Conservation (phyloP, 2,329 filamentous ascomycete species). For the Stachybotrys chartarum region DNA sequence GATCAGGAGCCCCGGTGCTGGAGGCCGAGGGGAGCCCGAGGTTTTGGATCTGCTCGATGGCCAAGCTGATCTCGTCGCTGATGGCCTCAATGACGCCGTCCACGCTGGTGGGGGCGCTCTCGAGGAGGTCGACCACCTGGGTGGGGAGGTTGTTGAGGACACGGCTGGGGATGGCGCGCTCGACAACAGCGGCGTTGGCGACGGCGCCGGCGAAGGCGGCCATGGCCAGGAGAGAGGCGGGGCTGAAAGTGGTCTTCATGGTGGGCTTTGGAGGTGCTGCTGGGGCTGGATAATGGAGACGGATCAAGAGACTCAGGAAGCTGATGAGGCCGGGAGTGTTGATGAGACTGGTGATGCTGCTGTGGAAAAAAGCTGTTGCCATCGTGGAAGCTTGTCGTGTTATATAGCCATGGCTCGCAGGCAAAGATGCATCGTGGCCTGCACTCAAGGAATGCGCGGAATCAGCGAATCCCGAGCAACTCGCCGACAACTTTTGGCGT, state of each 20-base stretch:
- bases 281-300: neutral
- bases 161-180: neutral
- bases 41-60: neutral
- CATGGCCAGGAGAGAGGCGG: neutral
- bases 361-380: no score
- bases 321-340: neutral
- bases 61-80: neutral
- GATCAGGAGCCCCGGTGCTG: neutral
- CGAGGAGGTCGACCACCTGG: neutral
- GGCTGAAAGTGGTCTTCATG: neutral
- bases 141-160: no score
- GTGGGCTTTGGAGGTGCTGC: neutral
- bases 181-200: neutral
- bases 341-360: neutral
- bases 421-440: no score
- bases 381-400: no score
- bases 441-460: no score
- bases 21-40: neutral
- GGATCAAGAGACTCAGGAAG: neutral
- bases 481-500: no score
- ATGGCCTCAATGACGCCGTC: neutral
- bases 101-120: neutral
- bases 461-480: no score
- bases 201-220: neutral
- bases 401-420: no score